Evolutionary conservation across 805 yeast species (phyloP), one percentile per base, ranked within the genome.

Genomic region (Lachancea kluyveri): DNA sequence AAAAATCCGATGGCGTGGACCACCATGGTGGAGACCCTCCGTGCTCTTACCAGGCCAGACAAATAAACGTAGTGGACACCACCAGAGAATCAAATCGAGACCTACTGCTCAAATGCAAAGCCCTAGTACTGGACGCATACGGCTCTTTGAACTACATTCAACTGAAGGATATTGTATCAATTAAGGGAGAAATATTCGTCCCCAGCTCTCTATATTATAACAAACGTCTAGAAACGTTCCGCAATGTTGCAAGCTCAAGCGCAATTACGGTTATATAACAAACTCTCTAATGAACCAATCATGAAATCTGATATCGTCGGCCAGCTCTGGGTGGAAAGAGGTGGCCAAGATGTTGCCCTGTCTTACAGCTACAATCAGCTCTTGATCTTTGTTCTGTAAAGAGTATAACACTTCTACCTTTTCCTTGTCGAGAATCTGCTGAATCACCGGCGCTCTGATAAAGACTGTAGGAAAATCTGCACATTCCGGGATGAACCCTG

Each of bases 271-370:
- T 6, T 31, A 14, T 12, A 64, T 33, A 4, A 79, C 79, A 55
- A 75, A 77, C 43, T 72, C 74, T 38, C 64, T 65, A 21, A 81
- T 43, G 52, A 78, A 83, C 82, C 85, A 82, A 45, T 70, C 67
- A 52, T 83, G 94, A 48, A 83, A 72, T 19, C 80, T 57, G 25
- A 51, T 45, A 41, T 79, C 85, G 15, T 44, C 51, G 1, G 78
- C 58, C 21, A 83, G 64, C 54, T 83, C 94, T 0, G 94, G 94
- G 52, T 83, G 94, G 54, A 83, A 83, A 2, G 86, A 76, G 1
- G 88, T 82, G 2, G 86, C 90, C 30, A 82, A 53, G 20, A 73
- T 61, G 22, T 66, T 66, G 0, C 79, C 83, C 50, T 82, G 87
- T 45, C 73, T 64, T 5, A 81, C 86, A 0, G 88, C 92, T 3